Evolutionary conservation across 2,329 filamentous ascomycete species (phyloP).

Genomic region (Zasmidium angulare): DNA sequence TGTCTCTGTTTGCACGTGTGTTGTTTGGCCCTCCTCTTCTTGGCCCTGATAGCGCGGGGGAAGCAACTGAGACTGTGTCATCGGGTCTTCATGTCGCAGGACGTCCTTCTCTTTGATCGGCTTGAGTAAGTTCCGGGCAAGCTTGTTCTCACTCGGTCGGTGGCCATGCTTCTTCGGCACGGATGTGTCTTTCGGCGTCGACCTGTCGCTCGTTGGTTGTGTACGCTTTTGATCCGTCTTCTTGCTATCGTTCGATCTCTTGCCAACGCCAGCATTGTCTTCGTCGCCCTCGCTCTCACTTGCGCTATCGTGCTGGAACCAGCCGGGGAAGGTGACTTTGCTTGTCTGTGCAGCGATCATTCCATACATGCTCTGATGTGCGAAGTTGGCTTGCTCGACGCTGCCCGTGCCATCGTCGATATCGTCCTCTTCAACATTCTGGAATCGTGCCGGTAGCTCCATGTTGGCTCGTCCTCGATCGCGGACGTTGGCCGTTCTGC

Average conservation of each 20-base stretch:
- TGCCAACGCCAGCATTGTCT: constrained; percentile 16
- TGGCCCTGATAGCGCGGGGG: constrained; percentile 23
- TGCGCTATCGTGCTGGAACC: constrained; percentile 69
- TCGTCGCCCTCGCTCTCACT: constrained; percentile 57
- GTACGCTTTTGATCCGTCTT: constrained; percentile 10
- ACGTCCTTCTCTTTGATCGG: constrained; percentile 43
- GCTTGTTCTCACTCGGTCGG: constrained; percentile 62
- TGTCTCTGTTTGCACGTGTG: constrained; percentile 51
- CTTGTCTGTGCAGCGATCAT: constrained; percentile 87
- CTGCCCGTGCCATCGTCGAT: constrained; percentile 23
- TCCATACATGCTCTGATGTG: constrained; percentile 94
- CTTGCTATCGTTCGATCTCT: constrained; percentile 7
- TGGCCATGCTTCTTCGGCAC: constrained; percentile 50
- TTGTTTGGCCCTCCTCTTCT: constrained; percentile 10
- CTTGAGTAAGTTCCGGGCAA: constrained; percentile 65
- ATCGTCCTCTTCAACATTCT: constrained; percentile 19
- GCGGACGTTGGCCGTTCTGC: not conserved
- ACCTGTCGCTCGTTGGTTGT: not conserved
- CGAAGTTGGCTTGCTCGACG: constrained; percentile 53
- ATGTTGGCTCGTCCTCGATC: constrained; percentile 7
- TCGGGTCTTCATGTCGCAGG: constrained; percentile 30
- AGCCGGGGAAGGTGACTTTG: constrained; percentile 70
- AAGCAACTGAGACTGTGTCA: constrained; percentile 34
- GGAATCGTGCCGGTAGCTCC: constrained; percentile 21
- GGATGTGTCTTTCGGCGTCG: constrained; percentile 5